These are phyloP conservation scores for Umbelopsis sp. DNA, from an alignment of 192 early-diverging fungal species.

Conservation along the genomic window DNA sequence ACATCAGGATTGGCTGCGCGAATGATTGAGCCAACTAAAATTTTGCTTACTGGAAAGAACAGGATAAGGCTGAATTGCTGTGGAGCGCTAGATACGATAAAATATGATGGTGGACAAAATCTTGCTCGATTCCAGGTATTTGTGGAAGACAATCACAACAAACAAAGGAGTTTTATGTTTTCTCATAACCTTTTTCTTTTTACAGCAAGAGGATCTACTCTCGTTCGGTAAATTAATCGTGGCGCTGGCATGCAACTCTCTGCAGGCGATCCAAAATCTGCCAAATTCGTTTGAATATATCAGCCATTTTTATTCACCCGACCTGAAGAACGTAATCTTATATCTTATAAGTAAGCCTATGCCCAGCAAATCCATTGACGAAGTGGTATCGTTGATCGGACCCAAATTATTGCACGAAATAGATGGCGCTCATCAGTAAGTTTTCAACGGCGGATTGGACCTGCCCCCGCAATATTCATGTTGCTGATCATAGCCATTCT, in stretches of 20 bases:
- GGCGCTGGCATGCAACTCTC: slow-evolving; percentile 74
- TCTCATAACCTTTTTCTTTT: not conserved
- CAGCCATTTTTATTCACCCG: slow-evolving; percentile 71
- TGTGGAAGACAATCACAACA: not conserved
- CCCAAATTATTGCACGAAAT: slow-evolving; percentile 77
- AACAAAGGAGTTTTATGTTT: not conserved
- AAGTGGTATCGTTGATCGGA: slow-evolving; percentile 77
- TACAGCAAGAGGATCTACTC: slow-evolving; percentile 83
- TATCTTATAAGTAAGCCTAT: slow-evolving; percentile 78
- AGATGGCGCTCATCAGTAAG: slow-evolving; percentile 71
- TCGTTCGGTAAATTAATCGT: slow-evolving; percentile 82
- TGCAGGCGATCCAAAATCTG: slow-evolving; percentile 69
- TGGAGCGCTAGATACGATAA: slow-evolving; percentile 73
- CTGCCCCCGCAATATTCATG: not conserved
- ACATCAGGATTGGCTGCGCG: slow-evolving; percentile 77
- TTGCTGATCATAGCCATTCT: not conserved
- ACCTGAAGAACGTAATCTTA: slow-evolving; percentile 83
- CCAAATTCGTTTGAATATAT: slow-evolving; percentile 79
- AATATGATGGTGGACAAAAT: slow-evolving; percentile 71
- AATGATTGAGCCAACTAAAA: slow-evolving; percentile 79
- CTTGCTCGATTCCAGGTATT: slow-evolving; percentile 60
- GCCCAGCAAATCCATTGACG: slow-evolving; percentile 75
- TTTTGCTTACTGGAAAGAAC: slow-evolving; percentile 83
- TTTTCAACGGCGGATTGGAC: not conserved
- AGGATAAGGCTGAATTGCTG: slow-evolving; percentile 75